Conservation (phyloP, 1,284 basidiomycete species). For the Gymnopus androsaceus region DNA sequence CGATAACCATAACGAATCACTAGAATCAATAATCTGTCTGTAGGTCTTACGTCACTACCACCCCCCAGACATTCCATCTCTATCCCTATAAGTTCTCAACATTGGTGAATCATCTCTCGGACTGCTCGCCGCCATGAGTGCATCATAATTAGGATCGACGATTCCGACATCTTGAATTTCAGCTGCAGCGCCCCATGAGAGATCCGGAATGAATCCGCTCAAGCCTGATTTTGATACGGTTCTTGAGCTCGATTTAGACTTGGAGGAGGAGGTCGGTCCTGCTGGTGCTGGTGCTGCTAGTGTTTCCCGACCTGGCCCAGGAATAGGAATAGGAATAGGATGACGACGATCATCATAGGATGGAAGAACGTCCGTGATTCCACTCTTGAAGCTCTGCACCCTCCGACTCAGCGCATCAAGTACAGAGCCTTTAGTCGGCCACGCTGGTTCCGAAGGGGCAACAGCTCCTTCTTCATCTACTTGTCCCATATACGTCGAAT, state of each 20-base stretch:
- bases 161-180: neutral
- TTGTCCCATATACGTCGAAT: slow-evolving; percentile 74
- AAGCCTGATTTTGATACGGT: neutral
- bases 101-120: slow-evolving; percentile 13
- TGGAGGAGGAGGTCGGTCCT: no score
- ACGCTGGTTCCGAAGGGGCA: slow-evolving; percentile 13
- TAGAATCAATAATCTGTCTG: no score
- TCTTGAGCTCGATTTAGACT: neutral
- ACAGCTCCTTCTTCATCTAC: slow-evolving; percentile 32
- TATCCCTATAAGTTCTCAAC: neutral
- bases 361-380: neutral
- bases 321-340: no score
- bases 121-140: slow-evolving; percentile 7
- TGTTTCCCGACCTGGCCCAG: no score
- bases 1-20: no score
- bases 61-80: neutral
- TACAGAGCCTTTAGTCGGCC: slow-evolving; percentile 47
- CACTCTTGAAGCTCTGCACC: slow-evolving; percentile 46
- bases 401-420: slow-evolving; percentile 53
- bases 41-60: neutral
- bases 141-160: no score
- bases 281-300: no score
- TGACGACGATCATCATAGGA: slow-evolving; percentile 2
- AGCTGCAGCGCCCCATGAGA: slow-evolving; percentile 8
- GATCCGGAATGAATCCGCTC: slow-evolving; percentile 4